Percentiles rank a stretch among this genome's conserved stretches.
These are phyloP conservation scores for Spiromyces aspiralis DNA, from an alignment of 371 early-diverging fungal genomes.

Conservation along the genomic window DNA sequence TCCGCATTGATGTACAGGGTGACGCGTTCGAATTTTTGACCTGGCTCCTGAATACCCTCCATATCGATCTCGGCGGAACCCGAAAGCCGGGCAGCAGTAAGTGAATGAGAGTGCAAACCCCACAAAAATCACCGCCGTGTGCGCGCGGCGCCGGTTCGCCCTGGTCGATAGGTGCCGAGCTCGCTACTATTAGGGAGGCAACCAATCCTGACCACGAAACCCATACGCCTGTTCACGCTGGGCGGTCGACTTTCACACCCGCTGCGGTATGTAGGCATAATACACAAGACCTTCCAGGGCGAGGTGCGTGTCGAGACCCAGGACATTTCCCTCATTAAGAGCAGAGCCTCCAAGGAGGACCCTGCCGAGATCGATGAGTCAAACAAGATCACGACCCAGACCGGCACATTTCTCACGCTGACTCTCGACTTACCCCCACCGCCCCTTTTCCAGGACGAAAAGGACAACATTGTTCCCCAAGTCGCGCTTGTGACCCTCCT, in stretches of 20 bases:
- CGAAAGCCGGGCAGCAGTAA: constrained; percentile 54
- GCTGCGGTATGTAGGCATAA: too few relatives aligned
- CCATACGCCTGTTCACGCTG: too few relatives aligned
- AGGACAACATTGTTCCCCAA: constrained; percentile 87
- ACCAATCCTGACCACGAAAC: too few relatives aligned
- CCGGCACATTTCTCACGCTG: constrained; percentile 66
- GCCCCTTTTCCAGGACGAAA: constrained; percentile 86
- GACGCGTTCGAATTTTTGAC: constrained; percentile 83
- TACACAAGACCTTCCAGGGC: constrained; percentile 74
- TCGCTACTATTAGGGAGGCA: too few relatives aligned
- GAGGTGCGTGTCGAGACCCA: constrained; percentile 57
- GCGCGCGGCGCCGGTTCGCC: too few relatives aligned
- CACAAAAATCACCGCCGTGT: too few relatives aligned
- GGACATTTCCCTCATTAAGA: constrained; percentile 27
- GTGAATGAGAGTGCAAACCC: too few relatives aligned
- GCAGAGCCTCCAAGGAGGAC: constrained; percentile 20
- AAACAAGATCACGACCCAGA: constrained; percentile 12
- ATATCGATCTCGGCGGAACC: constrained; percentile 67
- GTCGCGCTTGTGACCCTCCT: constrained; percentile 59
- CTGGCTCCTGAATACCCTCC: constrained; percentile 88
- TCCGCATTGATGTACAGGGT: constrained; percentile 60
- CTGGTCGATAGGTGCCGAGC: too few relatives aligned
- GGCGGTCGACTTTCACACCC: too few relatives aligned
- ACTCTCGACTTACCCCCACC: constrained; percentile 84
- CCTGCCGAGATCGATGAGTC: constrained; percentile 7